Conservation (phyloP, 2,329 filamentous ascomycete genomes). For the Ophiocordyceps camponoti-saundersi region DNA sequence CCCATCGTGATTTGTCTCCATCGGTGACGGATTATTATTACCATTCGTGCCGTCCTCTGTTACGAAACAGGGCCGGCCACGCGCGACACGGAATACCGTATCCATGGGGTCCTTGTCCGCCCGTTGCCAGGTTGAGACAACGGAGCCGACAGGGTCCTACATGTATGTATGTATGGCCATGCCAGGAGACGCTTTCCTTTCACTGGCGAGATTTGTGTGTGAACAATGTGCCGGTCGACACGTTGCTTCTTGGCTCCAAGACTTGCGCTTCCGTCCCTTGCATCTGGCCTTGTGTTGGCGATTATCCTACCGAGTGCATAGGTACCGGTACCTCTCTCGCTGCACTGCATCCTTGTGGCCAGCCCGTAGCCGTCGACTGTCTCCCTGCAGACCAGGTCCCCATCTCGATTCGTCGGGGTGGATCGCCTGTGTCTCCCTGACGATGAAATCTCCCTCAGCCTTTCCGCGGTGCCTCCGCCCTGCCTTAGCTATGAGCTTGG, state of each 20-base stretch:
- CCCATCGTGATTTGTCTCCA: neutral
- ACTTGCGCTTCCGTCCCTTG: neutral
- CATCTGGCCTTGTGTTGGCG: neutral
- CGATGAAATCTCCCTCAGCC: neutral
- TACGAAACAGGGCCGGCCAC: neutral
- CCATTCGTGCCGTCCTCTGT: neutral
- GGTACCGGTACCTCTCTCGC: neutral
- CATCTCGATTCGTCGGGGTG: neutral
- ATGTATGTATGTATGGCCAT: neutral
- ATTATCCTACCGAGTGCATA: neutral
- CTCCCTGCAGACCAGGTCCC: neutral
- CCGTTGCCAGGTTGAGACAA: neutral
- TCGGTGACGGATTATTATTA: neutral
- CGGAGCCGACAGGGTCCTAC: neutral
- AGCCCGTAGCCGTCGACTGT: neutral
- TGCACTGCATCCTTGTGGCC: neutral
- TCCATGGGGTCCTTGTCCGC: neutral
- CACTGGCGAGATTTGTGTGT: no score
- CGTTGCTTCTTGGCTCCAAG: no score
- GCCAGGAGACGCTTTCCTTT: neutral
- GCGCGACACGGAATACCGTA: neutral
- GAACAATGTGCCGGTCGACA: no score
- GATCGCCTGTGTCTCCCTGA: neutral
- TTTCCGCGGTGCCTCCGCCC: neutral
- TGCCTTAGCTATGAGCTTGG: neutral